phyloP scores from a whole-genome alignment of 192 early-diverging fungal genomes.

The Linnemannia elongata region DNA sequence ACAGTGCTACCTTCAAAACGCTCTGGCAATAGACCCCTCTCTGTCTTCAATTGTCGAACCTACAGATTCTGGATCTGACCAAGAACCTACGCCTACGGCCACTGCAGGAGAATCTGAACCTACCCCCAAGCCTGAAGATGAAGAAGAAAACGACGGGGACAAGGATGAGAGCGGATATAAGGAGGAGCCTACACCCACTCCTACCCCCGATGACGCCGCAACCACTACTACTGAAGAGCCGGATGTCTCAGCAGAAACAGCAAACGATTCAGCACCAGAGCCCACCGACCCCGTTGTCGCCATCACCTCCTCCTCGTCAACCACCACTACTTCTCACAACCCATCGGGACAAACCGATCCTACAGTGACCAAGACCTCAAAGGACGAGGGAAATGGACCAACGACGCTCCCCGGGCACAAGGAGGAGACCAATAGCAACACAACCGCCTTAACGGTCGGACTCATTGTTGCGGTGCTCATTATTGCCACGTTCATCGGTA shows the following conservation, averaged over 20 bases:
- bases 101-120: neutral
- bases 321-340: neutral
- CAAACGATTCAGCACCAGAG: neutral
- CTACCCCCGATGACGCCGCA: neutral
- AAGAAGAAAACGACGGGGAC: neutral
- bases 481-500: constrained; percentile 24
- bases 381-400: neutral
- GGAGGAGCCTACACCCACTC: neutral
- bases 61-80: neutral
- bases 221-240: neutral
- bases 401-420: neutral
- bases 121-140: neutral
- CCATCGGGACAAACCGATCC: neutral
- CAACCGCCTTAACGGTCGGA: constrained; percentile 22
- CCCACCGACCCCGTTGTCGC: neutral
- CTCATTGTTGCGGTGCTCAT: constrained; percentile 27
- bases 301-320: neutral
- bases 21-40: neutral
- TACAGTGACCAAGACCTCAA: neutral
- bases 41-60: neutral
- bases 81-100: neutral
- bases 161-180: neutral
- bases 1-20: neutral
- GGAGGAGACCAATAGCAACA: neutral
- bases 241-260: neutral